Percentiles rank a stretch among this genome's conserved stretches.
Conservation (phyloP, 169 alveolate species). For the Cryptosporidium parvum region DNA sequence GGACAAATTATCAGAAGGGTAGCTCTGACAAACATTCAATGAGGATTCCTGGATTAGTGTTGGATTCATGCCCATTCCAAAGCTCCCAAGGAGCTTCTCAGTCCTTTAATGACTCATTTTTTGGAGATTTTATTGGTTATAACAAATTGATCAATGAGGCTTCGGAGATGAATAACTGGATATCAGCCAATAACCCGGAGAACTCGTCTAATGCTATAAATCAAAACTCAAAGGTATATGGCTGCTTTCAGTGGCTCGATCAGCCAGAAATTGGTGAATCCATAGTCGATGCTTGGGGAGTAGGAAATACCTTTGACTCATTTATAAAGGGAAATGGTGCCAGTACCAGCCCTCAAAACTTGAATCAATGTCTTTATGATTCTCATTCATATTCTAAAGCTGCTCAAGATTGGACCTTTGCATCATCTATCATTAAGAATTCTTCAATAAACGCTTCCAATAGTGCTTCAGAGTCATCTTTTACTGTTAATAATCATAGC, state of each 20-base stretch:
- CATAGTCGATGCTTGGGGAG: conserved; percentile 5
- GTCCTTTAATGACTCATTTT: conserved; percentile 5
- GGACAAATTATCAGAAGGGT: not conserved
- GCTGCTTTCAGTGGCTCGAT: conserved; percentile 13
- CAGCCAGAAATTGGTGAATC: conserved; percentile 14
- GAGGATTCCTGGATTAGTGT: not conserved
- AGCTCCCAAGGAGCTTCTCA: conserved; percentile 12
- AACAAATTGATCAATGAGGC: conserved; percentile 7
- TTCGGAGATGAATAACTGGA: conserved; percentile 7
- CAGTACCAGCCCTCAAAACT: not conserved
- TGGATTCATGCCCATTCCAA: not conserved
- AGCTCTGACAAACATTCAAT: not conserved
- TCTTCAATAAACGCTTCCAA: not conserved
- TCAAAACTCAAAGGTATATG: not conserved
- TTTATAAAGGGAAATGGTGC: not conserved
- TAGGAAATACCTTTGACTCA: not conserved
- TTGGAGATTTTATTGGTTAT: not conserved
- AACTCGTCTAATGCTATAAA: not conserved
- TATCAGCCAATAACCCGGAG: not conserved
- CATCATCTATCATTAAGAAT: not conserved
- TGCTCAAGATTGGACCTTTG: conserved; percentile 1
- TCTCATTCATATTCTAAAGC: conserved; percentile 1
- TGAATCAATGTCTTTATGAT: not conserved
- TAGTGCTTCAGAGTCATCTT: conserved; percentile 3
- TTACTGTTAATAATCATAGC: not conserved